Evolutionary conservation across 177 flowering plant genomes (phyloP).

Genomic region (Tripterygium wilfordii): DNA sequence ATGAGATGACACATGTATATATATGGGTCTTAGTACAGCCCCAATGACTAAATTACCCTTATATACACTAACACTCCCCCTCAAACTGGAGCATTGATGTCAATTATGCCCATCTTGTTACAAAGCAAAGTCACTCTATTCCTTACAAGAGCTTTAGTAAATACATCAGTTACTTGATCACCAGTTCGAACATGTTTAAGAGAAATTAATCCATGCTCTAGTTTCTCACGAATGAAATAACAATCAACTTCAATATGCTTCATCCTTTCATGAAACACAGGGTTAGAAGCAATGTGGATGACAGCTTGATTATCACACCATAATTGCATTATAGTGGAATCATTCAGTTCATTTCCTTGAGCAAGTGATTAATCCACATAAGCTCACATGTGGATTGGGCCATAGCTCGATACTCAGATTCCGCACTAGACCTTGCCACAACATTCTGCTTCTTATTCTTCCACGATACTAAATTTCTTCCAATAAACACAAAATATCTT

Average conservation of each 20-base stretch:
- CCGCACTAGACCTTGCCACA: constrained; percentile 6
- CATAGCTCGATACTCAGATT: constrained; percentile 10
- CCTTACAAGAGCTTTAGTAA: too few species aligned
- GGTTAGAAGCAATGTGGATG: too few species aligned
- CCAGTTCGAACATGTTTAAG: too few species aligned
- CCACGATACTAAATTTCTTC: constrained; percentile 8
- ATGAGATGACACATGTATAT: too few species aligned
- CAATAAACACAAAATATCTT: constrained; percentile 9
- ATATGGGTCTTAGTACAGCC: too few species aligned
- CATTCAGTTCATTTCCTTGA: not conserved
- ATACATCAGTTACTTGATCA: too few species aligned
- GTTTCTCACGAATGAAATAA: not conserved
- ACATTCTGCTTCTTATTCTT: constrained; percentile 9
- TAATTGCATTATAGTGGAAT: not conserved
- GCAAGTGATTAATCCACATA: not conserved
- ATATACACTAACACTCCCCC: too few species aligned
- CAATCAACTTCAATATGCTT: not conserved
- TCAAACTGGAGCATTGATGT: too few species aligned
- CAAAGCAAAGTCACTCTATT: too few species aligned
- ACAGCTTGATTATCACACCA: constrained; percentile 10
- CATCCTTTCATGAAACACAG: too few species aligned
- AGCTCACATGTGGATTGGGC: constrained; percentile 1
- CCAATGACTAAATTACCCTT: too few species aligned
- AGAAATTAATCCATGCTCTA: not conserved
- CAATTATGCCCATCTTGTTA: too few species aligned